Base-by-base conservation (phyloP, 148 eudicot genomes). In the Chenopodium formosanum region DNA sequence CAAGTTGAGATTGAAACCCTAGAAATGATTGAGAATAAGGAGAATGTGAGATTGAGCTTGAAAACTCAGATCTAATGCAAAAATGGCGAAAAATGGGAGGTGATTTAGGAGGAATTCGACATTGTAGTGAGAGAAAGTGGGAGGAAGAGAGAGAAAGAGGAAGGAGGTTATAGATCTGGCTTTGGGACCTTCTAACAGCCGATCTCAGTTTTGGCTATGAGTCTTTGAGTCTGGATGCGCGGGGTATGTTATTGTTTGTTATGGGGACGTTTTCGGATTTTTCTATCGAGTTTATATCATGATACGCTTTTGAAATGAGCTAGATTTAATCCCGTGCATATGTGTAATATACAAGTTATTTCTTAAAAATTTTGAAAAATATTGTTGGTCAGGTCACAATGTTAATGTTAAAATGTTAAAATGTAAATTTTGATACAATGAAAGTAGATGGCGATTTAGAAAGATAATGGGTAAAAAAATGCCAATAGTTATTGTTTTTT, bases 51-150 rank as follows among this genome's bases (percentile, higher is more conserved):
- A 63, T 63, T 78, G 78, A 78, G 81, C 23, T 44, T n/a, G 4
- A 25, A 68, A 56, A 40, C 70, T 66, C 23, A 68, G 82, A 83
- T 83, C 82, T 73, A 48, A 67, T 74, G 40, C 17, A 29, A 16
- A 60, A 32, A 11, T 53, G n/a, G 23, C 19, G 77, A 31, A 20
- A 74, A 25, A 27, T 9, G 74, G 25, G 37, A 40, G 23, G 25
- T 52, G 84, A 82, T 2, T 82, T 53, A 82, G 34, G 44, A 68
- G 63, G 20, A 82, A 16, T 76, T 40, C 60, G 63, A 67, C 76
- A 70, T 82, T 70, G 70, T 22, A 44, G 50, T 20, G 68, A 73
- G 34, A 70, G 73, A 70, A 37, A 19, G 9, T 7, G 29, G 4
- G 22, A 52, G 11, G 27, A 17, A n/a, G 58, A 16, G 40, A 50